Base-by-base conservation (phyloP, 2,329 filamentous ascomycete genomes). In the Xylariaceae sp. region DNA sequence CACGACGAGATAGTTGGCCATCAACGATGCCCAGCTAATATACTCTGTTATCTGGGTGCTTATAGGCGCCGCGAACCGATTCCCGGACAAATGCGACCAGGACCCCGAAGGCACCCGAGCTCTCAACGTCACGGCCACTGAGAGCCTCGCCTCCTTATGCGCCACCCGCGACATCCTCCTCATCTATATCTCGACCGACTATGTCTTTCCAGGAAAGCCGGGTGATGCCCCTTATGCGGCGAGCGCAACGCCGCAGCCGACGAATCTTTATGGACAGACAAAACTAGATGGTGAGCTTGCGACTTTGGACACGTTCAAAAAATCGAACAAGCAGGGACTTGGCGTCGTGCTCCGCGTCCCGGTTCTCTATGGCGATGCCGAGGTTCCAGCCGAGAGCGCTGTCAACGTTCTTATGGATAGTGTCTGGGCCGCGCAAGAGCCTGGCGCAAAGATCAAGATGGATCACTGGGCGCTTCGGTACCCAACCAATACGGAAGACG, bases 401-500 rank as follows among this genome's bases (percentile, higher is more conserved):
- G 82, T 95, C 42, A 95, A 96, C 65, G 78, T 85, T 0, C 77
- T 96, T 45, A 80, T 96, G 72, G 88, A 92, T 49, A 75, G 80
- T 0, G 78, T 96, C 6, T 86, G 83, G 81, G 88, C 88, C 68
- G 80, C 84, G 0, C 87, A 92, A 67, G 80, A 84, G 47, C 73
- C 77, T 36, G 80, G 76, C 5, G 76, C 76, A 1, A 79, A 78
- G 53, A 76, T 91, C 39, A 85, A 82, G 67, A 92, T 95, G 84
- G 91, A 96, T 65, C 85, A 95, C 69, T 95, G 89, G 84, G 85
- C 88, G 1, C 73, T 88, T 47, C 81, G 91, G 26, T 95, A 89
- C 72, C 91, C 91, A 8, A 95, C 91, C 7, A 94, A 94, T 68
- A 95, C 90, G 0, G 86, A 90, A 67, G 92, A 96, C 66, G 86